Base-by-base conservation (phyloP, 1,139 yeast species). In the Pneumocystis oryctolagi region DNA sequence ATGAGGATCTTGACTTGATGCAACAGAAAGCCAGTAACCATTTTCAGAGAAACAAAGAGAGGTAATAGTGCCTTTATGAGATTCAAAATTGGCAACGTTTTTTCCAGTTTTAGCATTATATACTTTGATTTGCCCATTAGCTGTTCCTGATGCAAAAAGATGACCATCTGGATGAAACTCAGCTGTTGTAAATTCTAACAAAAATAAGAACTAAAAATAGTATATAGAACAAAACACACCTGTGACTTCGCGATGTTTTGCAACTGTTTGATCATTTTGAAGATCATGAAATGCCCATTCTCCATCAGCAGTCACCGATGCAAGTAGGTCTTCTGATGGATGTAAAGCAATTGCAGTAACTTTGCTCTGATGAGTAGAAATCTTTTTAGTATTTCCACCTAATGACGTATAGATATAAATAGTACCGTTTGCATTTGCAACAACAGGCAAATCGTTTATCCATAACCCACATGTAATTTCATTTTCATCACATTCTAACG, bases 101-200 rank as follows among this genome's bases (percentile, higher is more conserved):
- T 72, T 71, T 2, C 79, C 79, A 28, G 73, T 74, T 14, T 78
- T 72, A 31, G 82, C 67, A 64, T 80, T 81, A 67, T 74, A 77
- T 5, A 84, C 73, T 4, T 72, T 70, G 9, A 83, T 75, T 5
- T 73, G 69, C 1, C 79, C 80, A 6, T 72, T 68, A 5, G 69
- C 65, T 5, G 74, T 71, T 0, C 83, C 84, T 14, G 81, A 70
- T 0, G 83, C 86, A 4, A 83, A 69, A 28, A 85, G 72, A 2
- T 80, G 79, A 16, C 92, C 92, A 71, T 85, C 92, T 3, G 82
- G 82, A 68, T 85, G 92, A 35, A 85, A 74, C 0, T 71, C 70
- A 34, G 66, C 62, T 12, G 47, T 73, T 80, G 30, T 77, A 79
- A 64, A 60, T n/a, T 28, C 63, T 59, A n/a, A n/a, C 5, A 56